Conservation (phyloP, 2,329 filamentous ascomycete species). For the Fusarium pseudoanthophilum region DNA sequence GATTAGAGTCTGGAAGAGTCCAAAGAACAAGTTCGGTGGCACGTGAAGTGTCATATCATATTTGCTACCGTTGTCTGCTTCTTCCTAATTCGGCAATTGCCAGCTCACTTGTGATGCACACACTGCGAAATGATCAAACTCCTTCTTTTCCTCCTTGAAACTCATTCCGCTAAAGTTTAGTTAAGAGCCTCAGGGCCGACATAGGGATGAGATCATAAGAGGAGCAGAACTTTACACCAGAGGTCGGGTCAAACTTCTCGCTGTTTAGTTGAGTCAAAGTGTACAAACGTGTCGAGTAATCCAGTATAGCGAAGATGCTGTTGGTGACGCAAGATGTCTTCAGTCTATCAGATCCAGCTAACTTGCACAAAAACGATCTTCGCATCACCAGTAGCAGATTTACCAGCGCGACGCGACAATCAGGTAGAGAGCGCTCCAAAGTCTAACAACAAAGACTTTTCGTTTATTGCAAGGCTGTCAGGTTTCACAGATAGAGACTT, state of each 20-base stretch:
- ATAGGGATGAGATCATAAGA: neutral
- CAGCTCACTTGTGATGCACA: rapidly evolving
- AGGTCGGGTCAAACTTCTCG: neutral
- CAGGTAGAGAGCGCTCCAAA: too few relatives aligned
- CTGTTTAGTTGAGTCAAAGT: neutral
- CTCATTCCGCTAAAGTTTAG: too few relatives aligned
- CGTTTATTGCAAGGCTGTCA: too few relatives aligned
- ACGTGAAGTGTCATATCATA: neutral
- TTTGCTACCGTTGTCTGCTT: rapidly evolving
- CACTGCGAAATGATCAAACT: rapidly evolving
- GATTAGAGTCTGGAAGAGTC: neutral
- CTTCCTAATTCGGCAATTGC: neutral
- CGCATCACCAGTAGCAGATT: too few relatives aligned
- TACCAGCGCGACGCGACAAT: too few relatives aligned
- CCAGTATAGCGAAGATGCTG: rapidly evolving
- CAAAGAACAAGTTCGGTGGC: neutral
- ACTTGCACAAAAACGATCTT: neutral
- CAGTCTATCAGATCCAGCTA: neutral
- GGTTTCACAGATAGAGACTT: too few relatives aligned
- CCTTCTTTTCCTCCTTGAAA: too few relatives aligned
- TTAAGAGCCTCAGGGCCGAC: neutral
- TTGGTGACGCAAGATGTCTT: neutral
- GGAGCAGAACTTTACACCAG: rapidly evolving
- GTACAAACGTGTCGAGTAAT: neutral
- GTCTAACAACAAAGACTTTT: too few relatives aligned